These are phyloP conservation scores for Phascolomyces articulosus DNA, from an alignment of 371 early-diverging fungal species.

Conservation along the genomic window DNA sequence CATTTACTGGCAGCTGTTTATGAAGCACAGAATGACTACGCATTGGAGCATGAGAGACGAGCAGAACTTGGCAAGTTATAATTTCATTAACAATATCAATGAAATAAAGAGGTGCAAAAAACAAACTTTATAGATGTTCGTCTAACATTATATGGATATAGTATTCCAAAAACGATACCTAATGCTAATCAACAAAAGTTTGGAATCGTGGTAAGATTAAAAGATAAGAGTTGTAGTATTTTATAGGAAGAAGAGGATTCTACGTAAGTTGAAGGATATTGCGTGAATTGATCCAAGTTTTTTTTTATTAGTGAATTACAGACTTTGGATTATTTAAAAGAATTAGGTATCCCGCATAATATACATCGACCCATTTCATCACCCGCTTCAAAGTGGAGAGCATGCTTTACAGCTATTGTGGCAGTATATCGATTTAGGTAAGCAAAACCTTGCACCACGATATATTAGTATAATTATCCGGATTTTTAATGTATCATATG, in stretches of 20 bases:
- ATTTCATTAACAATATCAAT: too few species aligned
- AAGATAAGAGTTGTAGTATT: too few species aligned
- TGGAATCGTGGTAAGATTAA: conserved; percentile 13
- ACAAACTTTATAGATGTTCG: background rate
- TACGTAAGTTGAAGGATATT: background rate
- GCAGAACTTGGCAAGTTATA: conserved; percentile 2
- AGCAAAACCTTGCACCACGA: background rate
- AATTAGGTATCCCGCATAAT: background rate
- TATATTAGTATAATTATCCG: too few species aligned
- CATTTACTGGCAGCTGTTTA: background rate
- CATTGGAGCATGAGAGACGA: conserved; percentile 1
- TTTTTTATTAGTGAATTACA: background rate
- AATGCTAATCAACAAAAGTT: conserved; percentile 12
- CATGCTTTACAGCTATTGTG: conserved; percentile 1
- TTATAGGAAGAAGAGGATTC: background rate
- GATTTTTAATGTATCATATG: too few species aligned
- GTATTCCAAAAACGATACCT: conserved; percentile 21
- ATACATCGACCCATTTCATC: background rate
- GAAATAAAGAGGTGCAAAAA: too few species aligned
- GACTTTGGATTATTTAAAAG: background rate
- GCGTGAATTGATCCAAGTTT: background rate
- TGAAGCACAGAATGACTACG: background rate
- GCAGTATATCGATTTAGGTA: conserved; percentile 8
- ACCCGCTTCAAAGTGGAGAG: conserved; percentile 6
- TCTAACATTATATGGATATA: background rate